Evolutionary conservation across 371 early-diverging fungal species (phyloP), one percentile per base, ranked within the genome.

Genomic region (Syncephalastrum sp.): DNA sequence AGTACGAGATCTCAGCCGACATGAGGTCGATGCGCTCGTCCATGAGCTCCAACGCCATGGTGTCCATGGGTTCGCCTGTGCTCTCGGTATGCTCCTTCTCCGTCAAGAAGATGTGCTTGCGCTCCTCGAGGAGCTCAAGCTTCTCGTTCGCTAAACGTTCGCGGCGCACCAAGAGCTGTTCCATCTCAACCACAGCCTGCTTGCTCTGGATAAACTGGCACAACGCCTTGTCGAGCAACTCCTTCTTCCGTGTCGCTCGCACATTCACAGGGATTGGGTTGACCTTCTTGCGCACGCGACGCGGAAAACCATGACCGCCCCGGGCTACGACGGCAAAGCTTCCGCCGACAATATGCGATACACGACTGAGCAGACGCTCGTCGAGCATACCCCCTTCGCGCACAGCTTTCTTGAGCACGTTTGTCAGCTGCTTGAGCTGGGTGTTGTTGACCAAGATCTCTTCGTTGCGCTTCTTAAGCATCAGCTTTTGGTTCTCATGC

Each of bases 1-100:
- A 66, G 64, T 87, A 91, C 6, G 87, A 75, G 21, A 95, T 84
- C 63, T 94, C 95, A 12, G 92, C 86, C 47, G 91, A 91, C 23
- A 95, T 86, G 55, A 90, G 79, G 42, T 87, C 88, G 38, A 96
- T 81, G 5, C 92, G 87, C 46, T 93, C 93, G 59, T 92, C 91
- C 69, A 89, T 87, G 58, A 91, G 85, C 21, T 82, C 75, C 7
- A 82, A 68, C 0, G 84, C 79, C 54, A 85, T 79, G 59, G 76
- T 77, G 41, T 79, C 74, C 67, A 79, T 66, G 21, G 78, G 61
- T 17, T 82, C 70, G 5, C 80, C 83, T 15, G 66, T 77, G 54
- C 60, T 58, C 27, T 83, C 82, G 0, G 82, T 81, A 13, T 67
- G 67, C 50, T 83, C 85, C 44, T 81, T 80, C 53, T 88, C 84